Evolutionary conservation across 2,329 filamentous ascomycete genomes (phyloP).

Genomic region (Diplodia intermedia): DNA sequence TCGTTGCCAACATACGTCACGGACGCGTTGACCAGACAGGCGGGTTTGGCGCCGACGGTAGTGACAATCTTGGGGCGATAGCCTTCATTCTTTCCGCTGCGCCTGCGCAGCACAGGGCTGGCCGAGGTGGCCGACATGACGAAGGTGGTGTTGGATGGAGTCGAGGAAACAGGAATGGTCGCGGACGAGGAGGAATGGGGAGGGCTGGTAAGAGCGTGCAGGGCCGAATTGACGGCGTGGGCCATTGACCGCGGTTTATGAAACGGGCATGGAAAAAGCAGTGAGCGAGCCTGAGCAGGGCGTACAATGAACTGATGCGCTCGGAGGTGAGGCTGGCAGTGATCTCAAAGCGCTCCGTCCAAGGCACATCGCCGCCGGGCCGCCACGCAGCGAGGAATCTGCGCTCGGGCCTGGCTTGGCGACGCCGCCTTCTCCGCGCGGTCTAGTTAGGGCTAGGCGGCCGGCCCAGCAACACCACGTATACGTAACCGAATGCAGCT

Average conservation of each 20-base stretch:
- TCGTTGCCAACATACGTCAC: conserved; percentile 99
- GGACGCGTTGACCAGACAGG: conserved; percentile 95
- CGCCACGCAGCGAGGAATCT: conserved; percentile 13
- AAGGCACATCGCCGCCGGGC: conserved; percentile 20
- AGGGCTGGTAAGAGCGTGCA: conserved; percentile 25
- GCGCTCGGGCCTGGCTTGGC: conserved; percentile 10
- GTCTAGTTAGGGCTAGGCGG: conserved; percentile 13
- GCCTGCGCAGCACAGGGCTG: conserved; percentile 63
- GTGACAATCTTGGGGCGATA: conserved; percentile 83
- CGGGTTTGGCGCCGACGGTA: conserved; percentile 70
- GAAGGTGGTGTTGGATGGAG: conserved; percentile 75
- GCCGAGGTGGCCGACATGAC: conserved; percentile 75
- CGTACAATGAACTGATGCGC: conserved; percentile 28
- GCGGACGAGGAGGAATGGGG: conserved; percentile 27
- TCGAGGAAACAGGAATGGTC: conserved; percentile 43
- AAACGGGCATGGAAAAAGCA: conserved; percentile 21
- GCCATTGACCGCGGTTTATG: conserved; percentile 20
- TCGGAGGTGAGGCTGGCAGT: conserved; percentile 28
- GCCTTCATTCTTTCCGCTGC: conserved; percentile 66
- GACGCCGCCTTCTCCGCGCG: conserved; percentile 10
- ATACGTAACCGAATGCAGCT: conserved; percentile 18
- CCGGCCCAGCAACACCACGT: conserved; percentile 30
- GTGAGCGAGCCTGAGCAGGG: conserved; percentile 16
- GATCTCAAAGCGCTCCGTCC: conserved; percentile 24
- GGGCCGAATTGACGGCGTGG: conserved; percentile 26